Conservation (phyloP, 495 filamentous ascomycete genomes). For the Aspergillus ostianus region DNA sequence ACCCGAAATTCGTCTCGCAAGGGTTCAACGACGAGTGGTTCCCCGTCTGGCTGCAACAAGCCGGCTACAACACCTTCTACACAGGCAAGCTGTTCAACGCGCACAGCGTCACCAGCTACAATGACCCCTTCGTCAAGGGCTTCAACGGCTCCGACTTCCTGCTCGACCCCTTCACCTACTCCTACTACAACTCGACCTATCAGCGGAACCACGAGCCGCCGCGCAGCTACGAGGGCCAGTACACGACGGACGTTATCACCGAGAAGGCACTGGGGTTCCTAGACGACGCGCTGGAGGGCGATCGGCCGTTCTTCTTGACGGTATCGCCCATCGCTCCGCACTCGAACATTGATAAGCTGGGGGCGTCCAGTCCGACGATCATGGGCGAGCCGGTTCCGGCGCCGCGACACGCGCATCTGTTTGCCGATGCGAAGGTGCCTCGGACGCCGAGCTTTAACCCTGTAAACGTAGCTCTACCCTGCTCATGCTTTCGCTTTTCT, state of each 20-base stretch:
- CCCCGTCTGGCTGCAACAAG: slow-evolving; percentile 66
- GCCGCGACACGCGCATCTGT: slow-evolving; percentile 37
- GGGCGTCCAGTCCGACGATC: slow-evolving; percentile 11
- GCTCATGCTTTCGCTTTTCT: slow-evolving; percentile 42
- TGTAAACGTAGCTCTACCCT: slow-evolving; percentile 36
- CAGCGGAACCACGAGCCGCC: slow-evolving; percentile 62
- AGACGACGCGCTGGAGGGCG: slow-evolving; percentile 54
- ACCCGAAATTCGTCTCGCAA: slow-evolving; percentile 65
- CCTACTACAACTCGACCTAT: slow-evolving; percentile 64
- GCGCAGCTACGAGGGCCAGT: slow-evolving; percentile 53
- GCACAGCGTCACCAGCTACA: slow-evolving; percentile 57
- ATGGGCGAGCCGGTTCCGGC: slow-evolving; percentile 55
- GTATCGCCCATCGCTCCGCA: slow-evolving; percentile 69
- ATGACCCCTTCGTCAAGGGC: slow-evolving; percentile 56
- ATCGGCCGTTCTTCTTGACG: slow-evolving; percentile 65
- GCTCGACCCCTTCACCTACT: slow-evolving; percentile 70
- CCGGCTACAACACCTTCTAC: slow-evolving; percentile 73
- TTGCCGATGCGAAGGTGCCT: slow-evolving; percentile 38
- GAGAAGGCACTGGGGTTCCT: slow-evolving; percentile 62
- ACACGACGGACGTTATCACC: slow-evolving; percentile 62
- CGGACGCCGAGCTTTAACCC: slow-evolving; percentile 44
- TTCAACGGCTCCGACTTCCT: slow-evolving; percentile 62
- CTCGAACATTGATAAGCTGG: slow-evolving; percentile 49
- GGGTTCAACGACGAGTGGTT: slow-evolving; percentile 67
- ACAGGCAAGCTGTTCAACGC: slow-evolving; percentile 72